These are phyloP conservation scores for Aspergillus transmontanensis DNA, from an alignment of 2,329 filamentous ascomycete species.

Conservation along the genomic window DNA sequence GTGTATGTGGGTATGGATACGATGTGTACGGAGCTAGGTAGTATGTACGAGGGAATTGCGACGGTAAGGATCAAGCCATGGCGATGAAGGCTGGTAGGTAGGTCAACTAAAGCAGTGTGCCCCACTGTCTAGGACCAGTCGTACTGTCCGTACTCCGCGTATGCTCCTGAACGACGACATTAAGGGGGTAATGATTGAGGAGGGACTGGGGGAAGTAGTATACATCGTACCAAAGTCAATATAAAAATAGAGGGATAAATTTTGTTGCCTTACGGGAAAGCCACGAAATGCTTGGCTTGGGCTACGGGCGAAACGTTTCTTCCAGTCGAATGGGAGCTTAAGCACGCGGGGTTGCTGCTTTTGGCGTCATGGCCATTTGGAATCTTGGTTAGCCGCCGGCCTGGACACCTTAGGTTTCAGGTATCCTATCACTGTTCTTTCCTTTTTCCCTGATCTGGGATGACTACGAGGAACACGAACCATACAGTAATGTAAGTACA, in stretches of 20 bases:
- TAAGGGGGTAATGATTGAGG: not conserved
- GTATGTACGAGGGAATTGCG: not conserved
- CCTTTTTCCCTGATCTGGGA: not conserved
- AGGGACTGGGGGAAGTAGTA: not conserved
- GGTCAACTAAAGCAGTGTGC: not conserved
- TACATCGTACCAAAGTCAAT: not conserved
- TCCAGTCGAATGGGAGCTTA: not conserved
- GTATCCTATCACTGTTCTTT: not conserved
- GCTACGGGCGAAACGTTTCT: not conserved
- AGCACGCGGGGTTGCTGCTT: constrained; percentile 6
- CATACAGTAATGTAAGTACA: too few species aligned
- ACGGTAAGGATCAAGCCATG: not conserved
- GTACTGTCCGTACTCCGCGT: not conserved
- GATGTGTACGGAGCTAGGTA: not conserved
- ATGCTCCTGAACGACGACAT: not conserved
- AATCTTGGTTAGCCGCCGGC: not conserved
- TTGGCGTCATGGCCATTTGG: not conserved
- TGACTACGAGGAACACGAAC: too few species aligned
- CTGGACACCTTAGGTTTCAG: not conserved
- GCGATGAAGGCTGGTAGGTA: not conserved
- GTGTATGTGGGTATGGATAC: not conserved
- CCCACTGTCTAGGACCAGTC: not conserved
- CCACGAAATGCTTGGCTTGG: constrained; percentile 4
- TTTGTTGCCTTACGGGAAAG: constrained; percentile 12
- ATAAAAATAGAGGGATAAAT: constrained; percentile 9